Evolutionary conservation across 176 grass and related monocot genomes (phyloP).

Genomic region (Thinopyrum elongatum): DNA sequence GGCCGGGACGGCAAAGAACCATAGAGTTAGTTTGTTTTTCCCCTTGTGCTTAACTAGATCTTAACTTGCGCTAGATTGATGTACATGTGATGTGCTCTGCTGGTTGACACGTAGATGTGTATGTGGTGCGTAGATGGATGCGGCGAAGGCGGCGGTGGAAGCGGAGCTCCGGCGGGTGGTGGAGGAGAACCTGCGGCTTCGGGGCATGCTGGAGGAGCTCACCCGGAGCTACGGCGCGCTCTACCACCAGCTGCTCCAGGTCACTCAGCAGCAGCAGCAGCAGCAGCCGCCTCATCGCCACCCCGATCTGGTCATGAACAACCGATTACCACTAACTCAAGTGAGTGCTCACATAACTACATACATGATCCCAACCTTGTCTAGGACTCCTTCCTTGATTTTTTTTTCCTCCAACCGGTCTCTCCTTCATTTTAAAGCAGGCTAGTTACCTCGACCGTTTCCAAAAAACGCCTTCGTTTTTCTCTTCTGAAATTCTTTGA

Average conservation of each 20-base stretch:
- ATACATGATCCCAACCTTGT: too few relatives aligned
- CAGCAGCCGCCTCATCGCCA: background rate
- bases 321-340: constrained; percentile 2
- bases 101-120: background rate
- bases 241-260: constrained; percentile 40
- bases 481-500: background rate
- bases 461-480: too few relatives aligned
- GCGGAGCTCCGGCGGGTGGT: constrained; percentile 33
- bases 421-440: background rate
- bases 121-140: constrained; percentile 22
- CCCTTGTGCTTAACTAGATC: background rate
- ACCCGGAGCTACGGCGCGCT: constrained; percentile 38
- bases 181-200: constrained; percentile 48
- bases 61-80: background rate
- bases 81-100: background rate
- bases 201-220: constrained; percentile 46
- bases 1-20: background rate
- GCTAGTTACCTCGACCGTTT: too few relatives aligned
- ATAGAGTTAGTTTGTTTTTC: constrained; percentile 14
- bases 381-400: background rate
- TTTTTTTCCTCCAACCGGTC: background rate
- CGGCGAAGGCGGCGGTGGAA: background rate
- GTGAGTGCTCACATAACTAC: background rate
- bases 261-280: constrained; percentile 41
- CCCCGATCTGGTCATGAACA: constrained; percentile 28